Percentiles rank a stretch among this genome's conserved stretches.
These are phyloP conservation scores for Coleophoma cylindrospora DNA, from an alignment of 2,329 filamentous ascomycete genomes.

Conservation along the genomic window DNA sequence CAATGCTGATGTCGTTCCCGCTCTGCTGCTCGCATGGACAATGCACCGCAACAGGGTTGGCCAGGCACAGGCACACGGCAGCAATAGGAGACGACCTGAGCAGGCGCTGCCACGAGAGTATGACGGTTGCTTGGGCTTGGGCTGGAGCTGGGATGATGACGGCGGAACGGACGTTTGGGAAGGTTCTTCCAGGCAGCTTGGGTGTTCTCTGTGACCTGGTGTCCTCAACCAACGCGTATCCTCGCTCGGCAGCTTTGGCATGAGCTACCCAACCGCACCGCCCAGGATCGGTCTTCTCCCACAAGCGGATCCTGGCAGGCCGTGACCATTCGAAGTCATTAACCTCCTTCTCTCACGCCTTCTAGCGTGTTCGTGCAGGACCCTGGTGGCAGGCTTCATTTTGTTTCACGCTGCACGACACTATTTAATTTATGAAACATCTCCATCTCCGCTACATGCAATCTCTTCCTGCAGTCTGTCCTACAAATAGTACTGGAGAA, in stretches of 20 bases:
- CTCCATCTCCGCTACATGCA: background rate
- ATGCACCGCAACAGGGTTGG: background rate
- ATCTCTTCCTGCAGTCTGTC: background rate
- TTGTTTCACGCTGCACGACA: background rate
- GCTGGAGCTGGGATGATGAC: background rate
- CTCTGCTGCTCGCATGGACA: too few species aligned
- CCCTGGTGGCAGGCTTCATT: background rate
- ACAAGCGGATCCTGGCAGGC: background rate
- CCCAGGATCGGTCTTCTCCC: background rate
- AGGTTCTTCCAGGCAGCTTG: background rate
- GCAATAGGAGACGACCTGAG: background rate
- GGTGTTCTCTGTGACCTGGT: background rate
- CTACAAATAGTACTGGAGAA: too few species aligned
- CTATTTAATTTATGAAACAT: background rate
- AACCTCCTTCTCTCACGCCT: slow-evolving; percentile 1
- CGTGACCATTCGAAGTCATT: background rate
- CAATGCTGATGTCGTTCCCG: too few species aligned
- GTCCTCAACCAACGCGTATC: background rate
- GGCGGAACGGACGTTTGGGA: background rate
- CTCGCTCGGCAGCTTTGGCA: background rate
- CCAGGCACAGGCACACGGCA: background rate
- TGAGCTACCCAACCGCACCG: background rate
- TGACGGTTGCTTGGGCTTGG: background rate
- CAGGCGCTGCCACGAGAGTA: background rate
- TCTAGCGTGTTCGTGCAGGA: background rate